Base-by-base conservation (phyloP, 2,329 filamentous ascomycete species). In the Xylaria multiplex region DNA sequence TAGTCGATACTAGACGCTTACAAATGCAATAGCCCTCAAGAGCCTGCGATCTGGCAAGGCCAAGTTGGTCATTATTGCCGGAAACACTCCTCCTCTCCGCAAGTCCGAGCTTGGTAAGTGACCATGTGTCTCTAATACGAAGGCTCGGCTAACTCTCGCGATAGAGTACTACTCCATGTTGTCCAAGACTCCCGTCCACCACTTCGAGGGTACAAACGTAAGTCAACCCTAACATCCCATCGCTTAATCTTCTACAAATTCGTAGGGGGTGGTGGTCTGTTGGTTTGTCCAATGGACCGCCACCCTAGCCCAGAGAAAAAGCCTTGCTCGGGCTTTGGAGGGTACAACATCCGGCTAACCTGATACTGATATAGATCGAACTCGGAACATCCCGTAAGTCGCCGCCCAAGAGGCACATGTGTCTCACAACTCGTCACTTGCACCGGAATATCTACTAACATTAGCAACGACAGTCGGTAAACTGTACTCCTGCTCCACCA, bases 151-250 rank as follows among this genome's bases (percentile, higher is more conserved):
- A 19, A 64, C 49, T 19, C 30, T 19, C 19, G 19, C 19, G 19
- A 19, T 19, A 64, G 67, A 69, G 35, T 97, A 93, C 86, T 93
- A 94, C 87, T 88, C 88, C 81, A 96, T 96, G 93, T 84, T 97
- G 78, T 90, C 90, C 82, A 97, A 98, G 90, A 93, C 91, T 77
- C 90, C 91, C 73, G 95, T 98, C 79, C 95, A 98, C 88, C 96
- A 99, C 88, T 98, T 97, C 86, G 88, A 88, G 76, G 96, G 96
- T 79, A 97, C 96, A 91, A 98, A 98, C 90, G 95, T 98, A 91
- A 91, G 95, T 93, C 46, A 63, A 60, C 24, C 65, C 59, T n/a
- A 11, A 42, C 4, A 24, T 24, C 22, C 35, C 24, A 37, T 48
- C 40, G 7, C 45, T 53, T 54, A 42, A 27, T 67, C 45, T 59